Evolutionary conservation across 495 filamentous ascomycete species (phyloP).

Genomic region (Aspergillus olivimuriae): DNA sequence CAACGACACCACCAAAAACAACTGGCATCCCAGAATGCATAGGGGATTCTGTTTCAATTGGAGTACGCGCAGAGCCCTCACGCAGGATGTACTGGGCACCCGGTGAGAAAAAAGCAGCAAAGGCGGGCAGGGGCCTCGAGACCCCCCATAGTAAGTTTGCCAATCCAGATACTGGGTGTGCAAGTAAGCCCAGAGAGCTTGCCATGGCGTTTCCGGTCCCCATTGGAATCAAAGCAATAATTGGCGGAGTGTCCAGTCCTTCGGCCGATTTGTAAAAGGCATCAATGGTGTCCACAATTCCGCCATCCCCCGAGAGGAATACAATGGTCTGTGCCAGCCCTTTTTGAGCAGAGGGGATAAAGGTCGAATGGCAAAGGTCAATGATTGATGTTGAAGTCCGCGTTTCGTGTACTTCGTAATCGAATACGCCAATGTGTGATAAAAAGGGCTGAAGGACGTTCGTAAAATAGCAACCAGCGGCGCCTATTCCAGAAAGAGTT

Average conservation of each 20-base stretch:
- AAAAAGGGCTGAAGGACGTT: constrained; percentile 54
- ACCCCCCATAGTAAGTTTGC: constrained; percentile 42
- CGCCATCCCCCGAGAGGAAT: constrained; percentile 82
- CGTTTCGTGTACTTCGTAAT: constrained; percentile 50
- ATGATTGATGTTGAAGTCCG: constrained; percentile 50
- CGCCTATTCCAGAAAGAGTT: constrained; percentile 61
- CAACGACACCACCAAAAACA: constrained; percentile 74
- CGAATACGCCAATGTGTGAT: constrained; percentile 28
- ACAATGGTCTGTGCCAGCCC: constrained; percentile 54
- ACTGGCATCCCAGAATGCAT: constrained; percentile 20
- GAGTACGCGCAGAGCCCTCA: constrained; percentile 27
- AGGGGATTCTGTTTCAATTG: constrained; percentile 6
- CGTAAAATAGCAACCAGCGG: constrained; percentile 51
- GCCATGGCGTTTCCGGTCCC: constrained; percentile 91
- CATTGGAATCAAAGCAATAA: constrained; percentile 61
- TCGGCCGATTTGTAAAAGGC: constrained; percentile 33
- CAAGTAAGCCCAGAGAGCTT: constrained; percentile 49
- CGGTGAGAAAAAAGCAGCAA: constrained; percentile 60
- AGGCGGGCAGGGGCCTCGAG: constrained; percentile 41
- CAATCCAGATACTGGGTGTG: constrained; percentile 21
- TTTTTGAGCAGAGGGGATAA: constrained; percentile 42
- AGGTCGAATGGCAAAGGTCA: constrained; percentile 46
- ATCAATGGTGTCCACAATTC: constrained; percentile 72
- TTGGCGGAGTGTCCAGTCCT: constrained; percentile 31
- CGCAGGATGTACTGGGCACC: constrained; percentile 42